A percentile compares a stretch with the other conserved stretches of the same genome.
Conservation (phyloP, 1,139 yeast species). For the Wickerhamomyces sp. region DNA sequence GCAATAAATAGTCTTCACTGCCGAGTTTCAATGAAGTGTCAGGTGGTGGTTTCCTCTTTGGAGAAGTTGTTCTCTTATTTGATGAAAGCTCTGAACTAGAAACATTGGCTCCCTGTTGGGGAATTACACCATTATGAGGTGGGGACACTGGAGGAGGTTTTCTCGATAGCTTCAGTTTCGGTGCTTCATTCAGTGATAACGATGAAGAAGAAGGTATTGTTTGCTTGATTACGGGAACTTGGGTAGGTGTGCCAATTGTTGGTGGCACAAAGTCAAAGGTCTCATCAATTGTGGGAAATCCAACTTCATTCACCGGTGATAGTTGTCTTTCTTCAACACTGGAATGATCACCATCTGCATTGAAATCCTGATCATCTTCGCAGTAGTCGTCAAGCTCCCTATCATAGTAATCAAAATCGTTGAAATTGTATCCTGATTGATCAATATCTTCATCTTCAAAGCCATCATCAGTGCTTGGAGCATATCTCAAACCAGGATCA, state of each 20-base stretch:
- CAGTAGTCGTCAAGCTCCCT: background rate
- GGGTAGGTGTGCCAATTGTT: too few relatives aligned
- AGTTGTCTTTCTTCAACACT: background rate
- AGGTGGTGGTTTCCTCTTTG: constrained; percentile 22
- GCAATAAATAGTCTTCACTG: background rate
- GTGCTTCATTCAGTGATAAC: too few relatives aligned
- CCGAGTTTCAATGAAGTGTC: constrained; percentile 2
- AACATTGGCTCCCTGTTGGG: too few relatives aligned
- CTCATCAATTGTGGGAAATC: background rate
- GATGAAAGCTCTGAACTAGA: background rate
- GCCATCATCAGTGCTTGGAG: too few relatives aligned
- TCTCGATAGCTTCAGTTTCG: constrained; percentile 2
- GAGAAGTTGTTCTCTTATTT: constrained; percentile 12
- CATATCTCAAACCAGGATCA: too few relatives aligned
- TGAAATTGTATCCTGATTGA: too few relatives aligned
- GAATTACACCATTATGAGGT: background rate
- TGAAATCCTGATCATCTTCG: background rate
- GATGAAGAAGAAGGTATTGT: too few relatives aligned
- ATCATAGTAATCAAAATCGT: background rate
- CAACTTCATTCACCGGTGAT: background rate
- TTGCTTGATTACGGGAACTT: too few relatives aligned
- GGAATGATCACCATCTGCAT: background rate
- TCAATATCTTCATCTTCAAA: background rate
- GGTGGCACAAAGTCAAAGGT: too few relatives aligned
- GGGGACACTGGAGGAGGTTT: constrained; percentile 17